Base-by-base conservation (phyloP, 73 alveolate species). In the Paramecium sonneborni region DNA sequence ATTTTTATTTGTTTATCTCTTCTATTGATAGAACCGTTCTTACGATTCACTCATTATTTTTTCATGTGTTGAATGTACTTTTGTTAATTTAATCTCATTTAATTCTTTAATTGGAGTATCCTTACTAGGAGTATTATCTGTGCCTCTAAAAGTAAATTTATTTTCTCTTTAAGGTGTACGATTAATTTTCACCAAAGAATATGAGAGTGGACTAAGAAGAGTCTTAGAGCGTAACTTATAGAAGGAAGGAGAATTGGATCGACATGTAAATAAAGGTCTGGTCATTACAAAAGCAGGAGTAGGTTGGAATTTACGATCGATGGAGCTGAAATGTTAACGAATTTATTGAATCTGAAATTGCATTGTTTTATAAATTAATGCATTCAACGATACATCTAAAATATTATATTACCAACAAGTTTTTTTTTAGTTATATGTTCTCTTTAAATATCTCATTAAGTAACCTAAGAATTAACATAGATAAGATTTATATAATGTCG, bases 241-340 rank as follows among this genome's bases (percentile, higher is more conserved):
- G 84, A 62, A 62, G 52, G 86, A 72, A 28, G 86, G 86, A 37
- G 86, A 72, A 5, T 9, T 18, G 26, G 86, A 72, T 72, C 86
- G 38, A 35, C 86, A 72, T 32, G 62, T 0, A 72, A 35, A 72
- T 6, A 72, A 41, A 20, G 52, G 58, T 20, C 86, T 34, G 0
- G 58, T 72, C n/a, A 38, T 30, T 10, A 72, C 57, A 72, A 72
- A 72, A 32, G 58, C 57, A 14, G 86, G 86, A 20, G 20, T n/a
- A 12, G 57, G 35, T n/a, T 37, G 32, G 86, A 72, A 35, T 72
- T 72, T 72, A 34, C 48, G 52, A 72, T 72, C 86, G 5, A 72
- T 35, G 15, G 86, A 72, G 21, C 58, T 32, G 86, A 72, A 15
- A 21, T 72, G 86, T 72, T 72, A 72, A 72, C 86, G 86, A 34